Base-by-base conservation (phyloP, 73 alveolate species). In the Symbiodinium natans region DNA sequence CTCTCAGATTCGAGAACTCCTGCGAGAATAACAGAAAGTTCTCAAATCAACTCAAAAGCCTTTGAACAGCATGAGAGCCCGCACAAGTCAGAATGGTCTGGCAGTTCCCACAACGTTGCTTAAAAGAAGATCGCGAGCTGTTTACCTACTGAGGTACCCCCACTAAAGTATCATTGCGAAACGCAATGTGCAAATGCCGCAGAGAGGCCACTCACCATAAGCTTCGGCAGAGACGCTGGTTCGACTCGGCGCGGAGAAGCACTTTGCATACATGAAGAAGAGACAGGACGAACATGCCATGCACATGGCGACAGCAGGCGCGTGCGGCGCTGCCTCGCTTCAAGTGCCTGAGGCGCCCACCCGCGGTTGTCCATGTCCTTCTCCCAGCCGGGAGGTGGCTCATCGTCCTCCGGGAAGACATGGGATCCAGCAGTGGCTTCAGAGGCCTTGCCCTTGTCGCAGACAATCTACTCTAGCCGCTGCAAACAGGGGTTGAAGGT, bases 181-280 rank as follows among this genome's bases (percentile, higher is more conserved):
- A n/a, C n/a, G n/a, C n/a, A n/a, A n/a, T n/a, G n/a, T n/a, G n/a
- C 29, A 38, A 27, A 17, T 59, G 68, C 15, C 38, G 42, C 73
- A 68, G 40, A 54, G 85, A 7, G 3, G 41, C 94, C 94, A 87
- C 75, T 90, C 97, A 40, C 97, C 97, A n/a, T 90, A 90, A 2
- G 97, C 97, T 90, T 90, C 97, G 0, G 97, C 97, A 6, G 97
- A 90, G 46, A 90, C 97, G 39, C 97, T 90, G 15, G 97, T 90
- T 74, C 97, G 97, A 86, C 89, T 90, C 56, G 33, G 41, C 19
- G 11, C 63, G 23, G 29, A 38, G 27, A 5, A 10, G 68, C 5
- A 52, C 56, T 43, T 11, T 11, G 27, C 21, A 27, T 27, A 52
- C n/a, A 52, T 1, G n/a, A 43, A 43, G 56, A 52, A 27, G 29